phyloP scores from a whole-genome alignment of 2,329 filamentous ascomycete species.

The Cladophialophora yegresii region DNA sequence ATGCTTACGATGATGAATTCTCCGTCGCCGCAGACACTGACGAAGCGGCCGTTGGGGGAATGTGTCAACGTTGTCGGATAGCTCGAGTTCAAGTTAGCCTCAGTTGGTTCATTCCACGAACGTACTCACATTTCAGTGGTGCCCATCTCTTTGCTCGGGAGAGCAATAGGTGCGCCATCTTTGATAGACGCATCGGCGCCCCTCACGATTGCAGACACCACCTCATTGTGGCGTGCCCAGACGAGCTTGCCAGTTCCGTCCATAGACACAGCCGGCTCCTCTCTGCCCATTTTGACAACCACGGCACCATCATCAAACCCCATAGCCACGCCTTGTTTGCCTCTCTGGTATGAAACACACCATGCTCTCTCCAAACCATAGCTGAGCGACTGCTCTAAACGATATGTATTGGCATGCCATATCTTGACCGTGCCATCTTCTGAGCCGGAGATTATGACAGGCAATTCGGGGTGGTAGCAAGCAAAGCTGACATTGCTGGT shows the following conservation, averaged over 20 bases:
- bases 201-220: constrained; percentile 93
- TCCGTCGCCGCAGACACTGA: constrained; percentile 88
- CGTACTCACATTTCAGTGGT: constrained; percentile 77
- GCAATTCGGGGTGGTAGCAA: constrained; percentile 94
- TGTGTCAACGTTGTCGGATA: constrained; percentile 84
- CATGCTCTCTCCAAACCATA: constrained; percentile 95
- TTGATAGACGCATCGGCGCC: constrained; percentile 80
- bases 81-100: constrained; percentile 13
- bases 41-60: constrained; percentile 92
- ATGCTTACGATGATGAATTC: constrained; percentile 79
- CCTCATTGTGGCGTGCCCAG: constrained; percentile 93
- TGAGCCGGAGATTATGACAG: constrained; percentile 95
- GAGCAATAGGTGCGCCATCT: constrained; percentile 80
- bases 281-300: constrained; percentile 94
- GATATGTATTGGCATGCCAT: constrained; percentile 97
- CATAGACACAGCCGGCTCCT: constrained; percentile 98
- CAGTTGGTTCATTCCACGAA: constrained; percentile 45
- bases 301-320: constrained; percentile 98
- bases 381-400: constrained; percentile 91
- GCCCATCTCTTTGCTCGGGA: constrained; percentile 91
- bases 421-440: constrained; percentile 97
- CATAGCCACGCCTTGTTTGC: constrained; percentile 89
- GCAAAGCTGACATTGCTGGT: constrained; percentile 98
- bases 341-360: constrained; percentile 95
- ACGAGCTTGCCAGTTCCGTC: constrained; percentile 93